Base-by-base conservation (phyloP, 768 basidiomycete genomes). In the Podaxis sp. region DNA sequence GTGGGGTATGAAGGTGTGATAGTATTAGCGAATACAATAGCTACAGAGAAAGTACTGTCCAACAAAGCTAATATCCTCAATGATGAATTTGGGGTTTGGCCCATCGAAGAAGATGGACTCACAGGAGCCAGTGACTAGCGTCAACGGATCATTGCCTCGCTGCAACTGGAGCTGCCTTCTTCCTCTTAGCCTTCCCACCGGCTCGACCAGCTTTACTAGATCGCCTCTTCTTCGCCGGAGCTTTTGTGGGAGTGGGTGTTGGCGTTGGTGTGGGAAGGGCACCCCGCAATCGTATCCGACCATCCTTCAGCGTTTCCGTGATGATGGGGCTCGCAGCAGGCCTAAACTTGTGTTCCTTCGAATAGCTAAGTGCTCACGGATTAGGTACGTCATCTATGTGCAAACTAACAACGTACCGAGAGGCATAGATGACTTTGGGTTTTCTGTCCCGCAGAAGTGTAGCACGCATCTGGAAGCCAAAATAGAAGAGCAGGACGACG, bases 301-400 rank as follows among this genome's bases (percentile, higher is more conserved):
- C 66, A 44, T 67, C 64, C 42, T 65, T 65, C 18, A 67, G 46
- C 1, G 62, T 63, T 48, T 67, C 66, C 3, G 66, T 67, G 44
- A 67, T 67, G 36, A 67, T 55, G n/a, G 66, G 66, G 25, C 64
- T 65, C 2, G 66, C 66, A 11, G 66, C 66, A 18, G 66, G 66
- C 28, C 66, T 57, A 56, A 59, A 67, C 42, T 65, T 65, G 60
- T 62, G 53, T 44, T 67, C 66, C 32, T 67, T 67, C n/a, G 66
- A 67, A 50, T 67, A 67, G 2, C 66, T 67, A 36, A 37, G 13
- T 23, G 14, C 42, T 44, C 42, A 14, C 7, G 38, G 11, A 27
- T 48, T 4, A 35, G 21, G 21, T 36, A 42, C 27, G 50, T 14
- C 27, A 37, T 47, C 18, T 11, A 18, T 7, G 18, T 5, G 21